phyloP scores from a whole-genome alignment of 352 stramenopile genomes.

The Globisporangium paroecandrum region DNA sequence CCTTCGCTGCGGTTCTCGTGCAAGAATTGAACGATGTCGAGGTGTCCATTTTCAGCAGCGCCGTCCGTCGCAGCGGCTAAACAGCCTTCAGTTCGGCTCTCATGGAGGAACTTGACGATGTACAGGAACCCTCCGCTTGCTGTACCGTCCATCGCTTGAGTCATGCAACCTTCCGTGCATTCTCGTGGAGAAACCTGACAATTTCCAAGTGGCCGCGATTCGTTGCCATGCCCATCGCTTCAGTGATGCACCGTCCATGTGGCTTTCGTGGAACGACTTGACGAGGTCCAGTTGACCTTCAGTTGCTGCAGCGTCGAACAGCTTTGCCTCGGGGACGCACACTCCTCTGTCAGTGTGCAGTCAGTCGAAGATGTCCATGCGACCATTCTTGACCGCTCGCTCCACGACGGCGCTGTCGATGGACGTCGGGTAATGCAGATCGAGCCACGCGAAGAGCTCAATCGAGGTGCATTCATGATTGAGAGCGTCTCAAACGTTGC shows the following conservation, averaged over 20 bases:
- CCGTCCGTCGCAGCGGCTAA: background rate
- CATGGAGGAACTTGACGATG: background rate
- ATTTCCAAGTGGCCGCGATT: background rate
- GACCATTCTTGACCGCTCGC: background rate
- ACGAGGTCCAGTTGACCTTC: background rate
- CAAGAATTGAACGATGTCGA: background rate
- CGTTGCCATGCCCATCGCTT: background rate
- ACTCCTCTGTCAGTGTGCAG: background rate
- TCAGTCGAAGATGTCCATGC: background rate
- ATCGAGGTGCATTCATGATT: background rate
- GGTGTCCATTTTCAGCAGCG: background rate
- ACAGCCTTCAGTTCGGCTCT: background rate
- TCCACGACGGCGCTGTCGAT: background rate
- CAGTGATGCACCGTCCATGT: background rate
- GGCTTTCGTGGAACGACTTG: background rate
- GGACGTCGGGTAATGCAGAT: background rate
- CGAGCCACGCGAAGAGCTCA: background rate
- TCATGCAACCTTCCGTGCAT: background rate
- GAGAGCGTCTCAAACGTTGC: background rate
- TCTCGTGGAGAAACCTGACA: background rate
- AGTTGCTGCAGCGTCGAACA: background rate
- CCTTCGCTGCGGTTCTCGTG: background rate
- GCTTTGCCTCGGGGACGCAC: background rate
- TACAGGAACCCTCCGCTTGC: no score
- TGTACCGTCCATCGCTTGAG: background rate